These are phyloP conservation scores for Moelleriella libera DNA, from an alignment of 2,329 filamentous ascomycete genomes.

Conservation along the genomic window DNA sequence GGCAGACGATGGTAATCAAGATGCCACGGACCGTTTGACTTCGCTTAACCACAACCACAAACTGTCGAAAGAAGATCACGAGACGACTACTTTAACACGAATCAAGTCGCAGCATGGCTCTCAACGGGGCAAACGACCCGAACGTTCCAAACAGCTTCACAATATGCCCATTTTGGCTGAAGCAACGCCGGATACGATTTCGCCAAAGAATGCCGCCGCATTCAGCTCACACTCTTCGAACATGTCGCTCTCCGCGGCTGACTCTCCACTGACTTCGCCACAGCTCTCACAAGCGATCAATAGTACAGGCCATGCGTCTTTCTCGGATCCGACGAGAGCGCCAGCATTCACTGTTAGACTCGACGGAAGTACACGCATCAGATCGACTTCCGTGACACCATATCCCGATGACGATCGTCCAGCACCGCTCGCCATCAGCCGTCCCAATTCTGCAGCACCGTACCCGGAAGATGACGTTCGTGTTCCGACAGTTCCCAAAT, in stretches of 20 bases:
- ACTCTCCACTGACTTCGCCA: slow-evolving; percentile 22
- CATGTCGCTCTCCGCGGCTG: slow-evolving; percentile 6
- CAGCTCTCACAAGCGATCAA: slow-evolving; percentile 26
- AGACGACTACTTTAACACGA: slow-evolving; percentile 73
- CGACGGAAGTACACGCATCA: slow-evolving; percentile 18
- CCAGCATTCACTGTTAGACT: slow-evolving; percentile 39
- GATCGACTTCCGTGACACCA: slow-evolving; percentile 45
- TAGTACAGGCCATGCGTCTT: slow-evolving; percentile 24
- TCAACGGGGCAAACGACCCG: slow-evolving; percentile 45
- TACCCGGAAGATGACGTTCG: slow-evolving; percentile 39
- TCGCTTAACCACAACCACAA: slow-evolving; percentile 72
- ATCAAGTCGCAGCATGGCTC: slow-evolving; percentile 75
- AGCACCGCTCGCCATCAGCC: slow-evolving; percentile 27
- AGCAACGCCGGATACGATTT: slow-evolving; percentile 12
- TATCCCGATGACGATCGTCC: slow-evolving; percentile 58
- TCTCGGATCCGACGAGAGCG: slow-evolving; percentile 31
- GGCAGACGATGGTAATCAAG: slow-evolving; percentile 80
- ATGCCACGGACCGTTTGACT: slow-evolving; percentile 70
- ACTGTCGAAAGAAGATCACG: slow-evolving; percentile 81
- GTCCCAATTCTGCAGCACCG: slow-evolving; percentile 32
- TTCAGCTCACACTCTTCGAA: slow-evolving; percentile 5
- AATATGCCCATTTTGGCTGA: slow-evolving; percentile 38
- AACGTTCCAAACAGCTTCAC: slow-evolving; percentile 38
- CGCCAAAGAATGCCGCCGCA: slow-evolving; percentile 11
- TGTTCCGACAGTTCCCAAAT: slow-evolving; percentile 20